Percentiles rank a stretch among this genome's conserved stretches.
phyloP scores from a whole-genome alignment of 2,329 filamentous ascomycete genomes.

The Claviceps quebecensis region DNA sequence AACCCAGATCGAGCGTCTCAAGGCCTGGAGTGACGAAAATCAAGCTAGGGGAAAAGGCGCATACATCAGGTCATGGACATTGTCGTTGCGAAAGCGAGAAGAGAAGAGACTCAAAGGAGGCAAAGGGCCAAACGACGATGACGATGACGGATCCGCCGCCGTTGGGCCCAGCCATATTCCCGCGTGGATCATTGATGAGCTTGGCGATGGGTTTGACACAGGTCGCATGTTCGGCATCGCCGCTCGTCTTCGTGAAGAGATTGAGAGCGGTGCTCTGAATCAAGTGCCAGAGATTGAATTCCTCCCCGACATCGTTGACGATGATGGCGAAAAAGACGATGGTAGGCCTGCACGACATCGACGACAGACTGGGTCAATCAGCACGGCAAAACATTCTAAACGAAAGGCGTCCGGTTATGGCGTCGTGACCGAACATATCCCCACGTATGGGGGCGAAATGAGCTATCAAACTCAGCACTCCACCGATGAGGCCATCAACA shows the following conservation, averaged over 20 bases:
- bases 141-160: conserved; percentile 12
- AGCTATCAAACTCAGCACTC: conserved; percentile 1
- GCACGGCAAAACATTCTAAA: conserved; percentile 11
- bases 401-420: conserved; percentile 11
- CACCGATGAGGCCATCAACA: conserved; percentile 5
- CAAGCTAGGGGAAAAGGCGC: conserved; percentile 16
- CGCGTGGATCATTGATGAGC: conserved; percentile 32
- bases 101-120: conserved; percentile 35
- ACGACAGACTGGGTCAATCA: conserved; percentile 8
- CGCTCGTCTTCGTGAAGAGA: conserved; percentile 28
- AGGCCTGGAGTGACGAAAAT: conserved; percentile 46
- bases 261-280: conserved; percentile 25
- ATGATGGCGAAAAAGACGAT: conserved; percentile 16
- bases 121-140: conserved; percentile 16
- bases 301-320: conserved; percentile 37
- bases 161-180: conserved; percentile 29
- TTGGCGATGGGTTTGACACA: conserved; percentile 33
- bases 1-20: conserved; percentile 46
- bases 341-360: conserved; percentile 12
- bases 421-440: conserved; percentile 1
- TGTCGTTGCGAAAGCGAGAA: conserved; percentile 52
- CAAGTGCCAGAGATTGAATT: conserved; percentile 47
- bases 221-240: conserved; percentile 33
- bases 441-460: neutral
- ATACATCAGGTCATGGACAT: conserved; percentile 36